A percentile compares a stretch with the other conserved stretches of the same genome.
Evolutionary conservation across 2,329 filamentous ascomycete species (phyloP).

Genomic region (Penicillium sp.): DNA sequence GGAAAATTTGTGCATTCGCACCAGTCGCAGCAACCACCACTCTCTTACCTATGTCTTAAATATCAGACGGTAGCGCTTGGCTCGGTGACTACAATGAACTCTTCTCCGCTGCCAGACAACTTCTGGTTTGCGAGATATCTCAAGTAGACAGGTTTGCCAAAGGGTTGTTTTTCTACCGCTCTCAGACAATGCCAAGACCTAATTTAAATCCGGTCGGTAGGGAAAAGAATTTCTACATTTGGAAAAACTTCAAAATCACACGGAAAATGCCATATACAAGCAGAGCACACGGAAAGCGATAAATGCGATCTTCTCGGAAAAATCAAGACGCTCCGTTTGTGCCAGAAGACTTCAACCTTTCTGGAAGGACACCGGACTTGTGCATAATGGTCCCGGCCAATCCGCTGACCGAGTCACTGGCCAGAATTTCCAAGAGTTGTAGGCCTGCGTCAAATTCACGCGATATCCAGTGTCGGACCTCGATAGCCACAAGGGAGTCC

Average conservation of each 20-base stretch:
- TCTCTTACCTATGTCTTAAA: not conserved
- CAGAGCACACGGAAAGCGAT: not conserved
- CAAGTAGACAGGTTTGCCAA: too few relatives aligned
- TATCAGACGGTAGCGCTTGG: not conserved
- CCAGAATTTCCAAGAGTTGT: constrained; percentile 35
- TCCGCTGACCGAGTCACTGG: constrained; percentile 25
- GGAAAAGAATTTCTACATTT: not conserved
- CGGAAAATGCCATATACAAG: not conserved
- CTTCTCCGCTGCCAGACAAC: not conserved
- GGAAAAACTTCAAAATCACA: not conserved
- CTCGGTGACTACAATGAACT: not conserved
- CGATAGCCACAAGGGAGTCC: constrained; percentile 38
- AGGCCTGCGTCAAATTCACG: constrained; percentile 29
- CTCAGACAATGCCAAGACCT: too few relatives aligned
- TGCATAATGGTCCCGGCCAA: constrained; percentile 30
- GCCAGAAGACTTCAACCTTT: not conserved
- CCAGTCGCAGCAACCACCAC: not conserved
- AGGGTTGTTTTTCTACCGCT: too few relatives aligned
- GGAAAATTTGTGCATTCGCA: not conserved
- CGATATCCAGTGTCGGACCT: constrained; percentile 37
- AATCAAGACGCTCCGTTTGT: not conserved
- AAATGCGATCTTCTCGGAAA: not conserved
- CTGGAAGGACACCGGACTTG: constrained; percentile 25
- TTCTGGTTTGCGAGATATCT: too few relatives aligned
- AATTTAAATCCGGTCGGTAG: too few relatives aligned